A percentile compares a stretch with the other conserved stretches of the same genome.
Evolutionary conservation across 2,329 filamentous ascomycete genomes (phyloP).

Genomic region (Fusarium pseudocircinatum): DNA sequence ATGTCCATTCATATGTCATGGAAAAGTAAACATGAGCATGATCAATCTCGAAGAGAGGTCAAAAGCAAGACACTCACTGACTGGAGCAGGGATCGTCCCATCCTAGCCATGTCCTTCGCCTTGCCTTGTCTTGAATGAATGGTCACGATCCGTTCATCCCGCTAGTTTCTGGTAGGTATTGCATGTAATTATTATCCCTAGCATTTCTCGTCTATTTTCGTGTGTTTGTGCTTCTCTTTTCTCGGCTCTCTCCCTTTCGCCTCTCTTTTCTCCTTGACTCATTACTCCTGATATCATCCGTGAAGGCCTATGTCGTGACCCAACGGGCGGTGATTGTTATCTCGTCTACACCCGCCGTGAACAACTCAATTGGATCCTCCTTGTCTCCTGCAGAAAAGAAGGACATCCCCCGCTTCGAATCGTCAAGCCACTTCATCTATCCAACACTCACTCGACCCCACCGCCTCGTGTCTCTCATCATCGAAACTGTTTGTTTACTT

Average conservation of each 20-base stretch:
- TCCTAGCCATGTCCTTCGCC: conserved; percentile 4
- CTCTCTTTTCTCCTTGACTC: conserved; percentile 12
- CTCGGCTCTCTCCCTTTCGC: conserved; percentile 4
- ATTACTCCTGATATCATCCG: conserved; percentile 15
- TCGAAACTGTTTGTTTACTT: conserved; percentile 32
- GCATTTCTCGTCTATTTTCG: conserved; percentile 24
- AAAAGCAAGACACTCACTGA: conserved; percentile 2
- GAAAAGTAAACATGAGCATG: conserved; percentile 2
- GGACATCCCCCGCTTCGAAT: conserved; percentile 10
- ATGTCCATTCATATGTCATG: not conserved
- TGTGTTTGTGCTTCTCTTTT: conserved; percentile 17
- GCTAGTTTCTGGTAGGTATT: conserved; percentile 15
- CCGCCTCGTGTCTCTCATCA: conserved; percentile 24
- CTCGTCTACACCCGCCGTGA: conserved; percentile 1
- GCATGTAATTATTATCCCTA: conserved; percentile 3
- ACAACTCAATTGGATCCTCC: not conserved
- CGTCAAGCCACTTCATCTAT: conserved; percentile 23
- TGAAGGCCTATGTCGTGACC: conserved; percentile 5
- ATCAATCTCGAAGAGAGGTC: not conserved
- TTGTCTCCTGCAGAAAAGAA: conserved; percentile 14
- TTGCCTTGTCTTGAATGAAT: conserved; percentile 11
- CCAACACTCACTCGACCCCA: conserved; percentile 13
- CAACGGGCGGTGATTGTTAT: conserved; percentile 4
- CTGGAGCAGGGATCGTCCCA: conserved; percentile 17
- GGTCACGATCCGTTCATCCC: conserved; percentile 30